Base-by-base conservation (phyloP, 148 eudicot genomes). In the Silene latifolia region DNA sequence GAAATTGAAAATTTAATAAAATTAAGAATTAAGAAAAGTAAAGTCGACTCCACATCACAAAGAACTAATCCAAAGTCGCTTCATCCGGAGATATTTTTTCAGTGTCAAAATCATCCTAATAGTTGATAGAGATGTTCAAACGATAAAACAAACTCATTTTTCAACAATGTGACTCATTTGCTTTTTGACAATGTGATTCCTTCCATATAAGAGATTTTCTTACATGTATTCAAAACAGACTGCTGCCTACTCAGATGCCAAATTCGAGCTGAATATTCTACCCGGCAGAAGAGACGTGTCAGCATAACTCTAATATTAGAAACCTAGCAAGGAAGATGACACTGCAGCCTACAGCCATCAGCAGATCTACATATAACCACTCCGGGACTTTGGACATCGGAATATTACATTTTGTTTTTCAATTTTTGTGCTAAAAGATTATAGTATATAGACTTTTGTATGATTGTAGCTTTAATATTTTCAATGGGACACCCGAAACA, bases 31-130 rank as follows among this genome's bases (percentile, higher is more conserved):
- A 29, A 20, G 39, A 12, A 76, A 76, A 58, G 42, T 32, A 73
- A 61, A 68, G 48, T 44, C 57, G 66, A 47, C 47, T 67, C 29
- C 72, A 63, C 69, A 72, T 81, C 83, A 81, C 80, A 81, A 57
- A 77, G 57, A 77, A 58, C 74, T 76, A 73, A 77, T 81, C 80
- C 71, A 5, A 23, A 67, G 48, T 51, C 24, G 18, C 72, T 18
- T 53, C 19, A 2, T 53, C 56, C 27, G 27, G 68, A 81, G 80
- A 81, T 77, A 77, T 80, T 80, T 76, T 48, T n/a, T 5, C 4
- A 23, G 10, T 48, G 73, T 70, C 73, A 1, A 17, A 21, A 66
- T 59, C 77, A 29, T 23, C 56, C 67, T 60, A 68, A 48, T 18
- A 72, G 74, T 60, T 29, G 76, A 72, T 21, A 35, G 68, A 39